These are phyloP conservation scores for Monilinia aucupariae DNA, from an alignment of 2,329 filamentous ascomycete species.

Conservation along the genomic window DNA sequence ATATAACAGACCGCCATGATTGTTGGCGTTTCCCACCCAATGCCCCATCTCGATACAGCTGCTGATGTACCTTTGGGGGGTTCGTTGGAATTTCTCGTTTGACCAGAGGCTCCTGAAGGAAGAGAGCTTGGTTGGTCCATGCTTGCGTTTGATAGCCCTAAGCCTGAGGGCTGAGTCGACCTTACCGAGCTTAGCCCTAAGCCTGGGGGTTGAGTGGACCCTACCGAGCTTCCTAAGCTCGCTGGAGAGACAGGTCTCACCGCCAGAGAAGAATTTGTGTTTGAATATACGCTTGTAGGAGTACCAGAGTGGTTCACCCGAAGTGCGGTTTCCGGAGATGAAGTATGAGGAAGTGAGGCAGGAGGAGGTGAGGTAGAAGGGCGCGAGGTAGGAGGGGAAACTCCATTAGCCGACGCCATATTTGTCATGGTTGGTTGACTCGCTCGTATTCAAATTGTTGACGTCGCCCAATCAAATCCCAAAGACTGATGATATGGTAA, in stretches of 20 bases:
- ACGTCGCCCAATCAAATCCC: too few species aligned
- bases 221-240: too few species aligned
- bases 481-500: too few species aligned
- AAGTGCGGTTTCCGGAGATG: too few species aligned
- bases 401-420: too few species aligned
- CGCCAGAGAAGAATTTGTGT: background rate
- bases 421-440: too few species aligned
- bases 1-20: constrained; percentile 23
- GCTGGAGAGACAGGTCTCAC: background rate
- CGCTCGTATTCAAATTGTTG: too few species aligned
- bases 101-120: too few species aligned
- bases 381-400: too few species aligned
- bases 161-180: background rate
- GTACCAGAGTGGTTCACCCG: background rate
- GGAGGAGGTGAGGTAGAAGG: background rate
- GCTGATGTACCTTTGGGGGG: constrained; percentile 8
- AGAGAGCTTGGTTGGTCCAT: background rate
- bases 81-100: background rate
- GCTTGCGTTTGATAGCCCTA: too few species aligned
- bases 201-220: background rate
- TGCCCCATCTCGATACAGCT: constrained; percentile 25
- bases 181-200: too few species aligned
- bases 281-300: constrained; percentile 1
- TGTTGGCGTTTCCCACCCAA: constrained; percentile 27
- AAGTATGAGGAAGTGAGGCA: too few species aligned